These are phyloP conservation scores for Trichosporon sp. DNA, from an alignment of 1,284 basidiomycete species.

Conservation along the genomic window DNA sequence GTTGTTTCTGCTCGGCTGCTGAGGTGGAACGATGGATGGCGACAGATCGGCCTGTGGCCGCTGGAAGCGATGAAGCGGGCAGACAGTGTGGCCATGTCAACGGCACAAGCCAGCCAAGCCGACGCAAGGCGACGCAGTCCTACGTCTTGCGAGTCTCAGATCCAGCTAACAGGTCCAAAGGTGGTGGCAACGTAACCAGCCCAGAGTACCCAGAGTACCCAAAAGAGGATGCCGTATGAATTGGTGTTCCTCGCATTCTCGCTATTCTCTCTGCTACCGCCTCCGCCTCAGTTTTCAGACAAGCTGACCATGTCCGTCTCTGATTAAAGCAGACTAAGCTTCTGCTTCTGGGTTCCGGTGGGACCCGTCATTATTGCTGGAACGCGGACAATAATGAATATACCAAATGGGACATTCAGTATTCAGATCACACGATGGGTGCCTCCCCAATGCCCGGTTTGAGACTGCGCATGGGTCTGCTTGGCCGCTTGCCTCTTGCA, in stretches of 20 bases:
- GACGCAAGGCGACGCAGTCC: too few species aligned
- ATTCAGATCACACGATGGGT: background rate
- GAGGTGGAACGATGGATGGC: background rate
- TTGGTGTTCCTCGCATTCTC: background rate
- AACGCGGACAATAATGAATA: background rate
- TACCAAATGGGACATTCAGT: background rate
- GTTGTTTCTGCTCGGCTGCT: background rate
- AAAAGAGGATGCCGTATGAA: background rate
- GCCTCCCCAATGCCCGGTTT: background rate
- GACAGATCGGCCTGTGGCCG: background rate
- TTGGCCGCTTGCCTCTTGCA: too few species aligned
- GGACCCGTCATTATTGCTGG: background rate
- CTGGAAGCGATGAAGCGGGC: background rate
- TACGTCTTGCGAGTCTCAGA: too few species aligned
- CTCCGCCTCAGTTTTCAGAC: too few species aligned
- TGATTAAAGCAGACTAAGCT: background rate
- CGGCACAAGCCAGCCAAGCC: too few species aligned
- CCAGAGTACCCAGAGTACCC: too few species aligned
- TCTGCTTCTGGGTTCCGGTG: background rate
- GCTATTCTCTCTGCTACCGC: background rate
- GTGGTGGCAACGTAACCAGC: background rate
- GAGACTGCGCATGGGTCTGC: background rate
- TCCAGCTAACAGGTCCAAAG: too few species aligned
- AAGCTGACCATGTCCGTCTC: background rate
- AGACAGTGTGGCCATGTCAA: too few species aligned